phyloP scores from a whole-genome alignment of 306 rosid genomes.

The Quercus glauca region DNA sequence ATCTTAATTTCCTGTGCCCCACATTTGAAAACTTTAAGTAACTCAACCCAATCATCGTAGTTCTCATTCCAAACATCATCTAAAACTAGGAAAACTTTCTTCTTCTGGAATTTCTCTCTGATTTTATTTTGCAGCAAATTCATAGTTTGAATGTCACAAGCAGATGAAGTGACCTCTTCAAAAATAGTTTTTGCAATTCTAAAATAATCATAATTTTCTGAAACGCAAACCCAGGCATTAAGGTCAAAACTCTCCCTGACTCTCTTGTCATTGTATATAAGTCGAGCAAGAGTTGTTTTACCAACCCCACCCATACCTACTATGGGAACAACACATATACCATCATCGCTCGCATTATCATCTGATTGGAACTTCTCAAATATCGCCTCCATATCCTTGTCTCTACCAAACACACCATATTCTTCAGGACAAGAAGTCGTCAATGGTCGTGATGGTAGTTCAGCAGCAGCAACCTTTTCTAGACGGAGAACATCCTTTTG shows the following conservation, averaged over 20 bases:
- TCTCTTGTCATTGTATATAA: background rate
- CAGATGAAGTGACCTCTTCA: background rate
- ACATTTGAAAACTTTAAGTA: background rate
- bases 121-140: background rate
- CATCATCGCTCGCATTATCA: too few relatives aligned
- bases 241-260: background rate
- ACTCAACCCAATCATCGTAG: background rate
- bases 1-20: constrained; percentile 11
- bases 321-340: background rate
- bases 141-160: background rate
- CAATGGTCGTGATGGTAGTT: too few relatives aligned
- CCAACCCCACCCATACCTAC: constrained; percentile 2
- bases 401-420: too few relatives aligned
- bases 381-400: too few relatives aligned
- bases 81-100: background rate
- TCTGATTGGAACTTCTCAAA: too few relatives aligned
- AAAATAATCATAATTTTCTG: background rate
- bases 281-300: constrained; percentile 16
- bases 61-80: constrained; percentile 22
- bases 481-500: too few relatives aligned
- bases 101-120: background rate
- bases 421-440: too few relatives aligned
- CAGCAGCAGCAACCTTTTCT: too few relatives aligned
- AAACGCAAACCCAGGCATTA: background rate
- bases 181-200: background rate